Evolutionary conservation across 352 stramenopile genomes (phyloP).

Genomic region (Globisporangium echinulatum): DNA sequence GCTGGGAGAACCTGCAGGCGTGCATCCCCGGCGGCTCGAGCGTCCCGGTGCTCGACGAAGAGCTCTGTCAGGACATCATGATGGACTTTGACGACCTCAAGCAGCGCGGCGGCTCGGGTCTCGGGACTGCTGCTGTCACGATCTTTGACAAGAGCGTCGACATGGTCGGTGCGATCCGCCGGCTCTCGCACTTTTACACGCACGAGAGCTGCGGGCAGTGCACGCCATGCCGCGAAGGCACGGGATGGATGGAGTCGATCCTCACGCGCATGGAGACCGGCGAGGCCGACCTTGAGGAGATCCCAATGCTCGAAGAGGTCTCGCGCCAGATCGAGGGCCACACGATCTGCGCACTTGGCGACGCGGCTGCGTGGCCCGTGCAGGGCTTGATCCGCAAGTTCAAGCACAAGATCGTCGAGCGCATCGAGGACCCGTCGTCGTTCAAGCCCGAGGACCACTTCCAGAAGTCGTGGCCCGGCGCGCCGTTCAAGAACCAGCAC

Average conservation of each 20-base stretch:
- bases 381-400: slow-evolving; percentile 98
- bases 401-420: slow-evolving; percentile 97
- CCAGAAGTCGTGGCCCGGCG: slow-evolving; percentile 92
- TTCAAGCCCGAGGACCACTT: slow-evolving; percentile 96
- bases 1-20: slow-evolving; percentile 98
- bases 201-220: slow-evolving; percentile 99
- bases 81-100: slow-evolving; percentile 99
- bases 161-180: slow-evolving; percentile 98
- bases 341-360: slow-evolving; percentile 99
- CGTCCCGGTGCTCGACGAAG: slow-evolving; percentile 94
- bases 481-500: slow-evolving; percentile 93
- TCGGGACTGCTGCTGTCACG: slow-evolving; percentile 98
- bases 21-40: slow-evolving; percentile 97
- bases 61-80: slow-evolving; percentile 93
- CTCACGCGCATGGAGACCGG: slow-evolving; percentile 98
- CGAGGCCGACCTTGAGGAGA: slow-evolving; percentile 96
- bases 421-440: slow-evolving; percentile 93
- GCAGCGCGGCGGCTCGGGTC: slow-evolving; percentile 89
- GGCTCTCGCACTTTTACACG: slow-evolving; percentile 99
- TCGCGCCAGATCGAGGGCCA: slow-evolving; percentile 99
- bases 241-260: slow-evolving; percentile 96
- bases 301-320: slow-evolving; percentile 99
- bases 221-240: slow-evolving; percentile 98
- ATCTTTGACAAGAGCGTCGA: slow-evolving; percentile 99
- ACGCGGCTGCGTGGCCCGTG: slow-evolving; percentile 99